A percentile compares a stretch with the other conserved stretches of the same genome.
phyloP scores from a whole-genome alignment of 805 yeast genomes.

The Soucietia sequanensis region DNA sequence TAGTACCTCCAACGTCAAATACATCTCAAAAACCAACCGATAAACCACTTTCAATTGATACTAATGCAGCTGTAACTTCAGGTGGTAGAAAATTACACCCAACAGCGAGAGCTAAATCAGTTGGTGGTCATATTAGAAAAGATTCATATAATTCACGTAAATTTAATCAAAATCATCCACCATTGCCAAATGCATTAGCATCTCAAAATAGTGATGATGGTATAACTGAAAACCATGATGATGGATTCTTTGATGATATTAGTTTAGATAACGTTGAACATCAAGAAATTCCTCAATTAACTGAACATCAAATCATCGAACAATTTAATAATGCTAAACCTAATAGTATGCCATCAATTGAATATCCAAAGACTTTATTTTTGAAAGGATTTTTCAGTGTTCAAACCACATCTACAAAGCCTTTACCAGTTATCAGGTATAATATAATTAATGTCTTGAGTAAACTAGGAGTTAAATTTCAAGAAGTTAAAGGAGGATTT shows the following conservation, averaged over 20 bases:
- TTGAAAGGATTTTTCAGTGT: conserved; percentile 92
- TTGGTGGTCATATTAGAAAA: conserved; percentile 72
- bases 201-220: conserved; percentile 46
- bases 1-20: conserved; percentile 9
- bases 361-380: conserved; percentile 86
- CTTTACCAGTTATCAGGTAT: conserved; percentile 82
- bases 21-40: conserved; percentile 1
- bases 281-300: conserved; percentile 32
- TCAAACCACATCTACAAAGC: conserved; percentile 91
- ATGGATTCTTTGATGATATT: conserved; percentile 60
- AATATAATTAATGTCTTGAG: conserved; percentile 77
- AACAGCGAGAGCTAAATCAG: conserved; percentile 83
- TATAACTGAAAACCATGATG: conserved; percentile 35
- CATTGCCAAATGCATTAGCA: conserved; percentile 43
- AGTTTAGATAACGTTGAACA: conserved; percentile 39
- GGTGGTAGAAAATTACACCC: conserved; percentile 55
- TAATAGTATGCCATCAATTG: conserved; percentile 90
- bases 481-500: conserved; percentile 93
- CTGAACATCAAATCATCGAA: conserved; percentile 41
- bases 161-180: conserved; percentile 32
- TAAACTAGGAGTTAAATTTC: conserved; percentile 73
- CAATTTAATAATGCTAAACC: conserved; percentile 56
- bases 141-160: conserved; percentile 38
- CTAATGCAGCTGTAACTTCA: conserved; percentile 7
- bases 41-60: not conserved